Evolutionary conservation across 2,329 filamentous ascomycete species (phyloP), one percentile per base, ranked within the genome.

Genomic region (Pseudogymnoascus sp.): DNA sequence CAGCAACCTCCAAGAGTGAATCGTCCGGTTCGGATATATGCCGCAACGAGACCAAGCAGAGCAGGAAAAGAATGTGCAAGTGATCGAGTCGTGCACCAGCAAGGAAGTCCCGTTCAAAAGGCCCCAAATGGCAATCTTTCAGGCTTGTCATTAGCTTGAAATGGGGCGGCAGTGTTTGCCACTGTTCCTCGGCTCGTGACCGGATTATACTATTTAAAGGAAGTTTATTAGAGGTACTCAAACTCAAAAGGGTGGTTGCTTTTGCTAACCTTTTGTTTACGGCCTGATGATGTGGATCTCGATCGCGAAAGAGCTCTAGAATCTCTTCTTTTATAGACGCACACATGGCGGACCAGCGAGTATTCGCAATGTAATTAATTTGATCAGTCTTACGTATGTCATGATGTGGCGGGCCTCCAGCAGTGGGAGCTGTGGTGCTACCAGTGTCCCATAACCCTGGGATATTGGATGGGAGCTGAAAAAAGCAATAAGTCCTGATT

Each of bases 401-500:
- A 58, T 32, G 30, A 25, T 14, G 43, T 12, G 16, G 34, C 28
- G 37, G 65, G 67, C 65, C 63, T 65, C 38, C 63, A 61, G 60
- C 16, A 39, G 16, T 11, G 38, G 38, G 16, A 39, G 38, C 38
- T 39, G 38, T 39, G 8, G 16, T 20, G 16, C 38, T 39, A 20
- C 11, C 38, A 20, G 38, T 39, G 38, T 39, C 38, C 38, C 38
- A 39, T 5, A 39, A 20, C 16, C 38, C 62, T 62, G 30, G 60
- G 14, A 16, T 34, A 47, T 35, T 50, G 20, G 32, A 16, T 34
- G 73, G 73, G 28, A 75, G 62, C 6, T 71, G 67, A 9, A 78
- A 70, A 3, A 69, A 69, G 64, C 77, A 78, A 61, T 74, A 78
- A 38, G 73, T 71, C 37, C 73, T 70, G n/a, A 72, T 72, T 38